These are phyloP conservation scores for Leptographium wingfieldii DNA, from an alignment of 2,329 filamentous ascomycete species.

Conservation along the genomic window DNA sequence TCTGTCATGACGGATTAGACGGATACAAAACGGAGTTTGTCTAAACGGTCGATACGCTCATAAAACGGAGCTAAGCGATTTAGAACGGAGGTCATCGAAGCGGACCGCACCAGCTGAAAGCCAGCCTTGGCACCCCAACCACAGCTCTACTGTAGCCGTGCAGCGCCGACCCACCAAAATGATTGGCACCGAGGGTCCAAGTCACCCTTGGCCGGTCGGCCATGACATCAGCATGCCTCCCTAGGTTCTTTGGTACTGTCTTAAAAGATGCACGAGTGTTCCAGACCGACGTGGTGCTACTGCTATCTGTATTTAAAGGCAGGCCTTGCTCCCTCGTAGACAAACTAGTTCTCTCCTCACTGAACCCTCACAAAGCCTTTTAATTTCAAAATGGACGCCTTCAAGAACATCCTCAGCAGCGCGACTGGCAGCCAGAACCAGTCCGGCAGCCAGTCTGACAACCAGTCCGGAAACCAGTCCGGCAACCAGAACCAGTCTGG, in stretches of 20 bases:
- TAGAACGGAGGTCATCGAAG: not conserved
- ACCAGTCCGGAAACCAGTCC: slow-evolving; percentile 14
- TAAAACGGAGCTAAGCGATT: no score
- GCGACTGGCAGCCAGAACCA: slow-evolving; percentile 22
- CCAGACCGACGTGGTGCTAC: not conserved
- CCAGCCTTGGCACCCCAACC: not conserved
- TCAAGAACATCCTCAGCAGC: slow-evolving; percentile 32
- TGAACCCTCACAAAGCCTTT: not conserved
- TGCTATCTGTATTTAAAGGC: not conserved
- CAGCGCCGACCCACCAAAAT: not conserved
- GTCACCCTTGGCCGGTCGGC: not conserved
- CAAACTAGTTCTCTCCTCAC: no score
- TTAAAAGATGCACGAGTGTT: not conserved
- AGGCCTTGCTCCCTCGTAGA: not conserved
- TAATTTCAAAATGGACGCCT: slow-evolving; percentile 35
- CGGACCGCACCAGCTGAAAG: not conserved
- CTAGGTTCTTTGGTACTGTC: not conserved
- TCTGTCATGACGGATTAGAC: not conserved
- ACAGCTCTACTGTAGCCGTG: not conserved
- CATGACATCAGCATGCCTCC: not conserved
- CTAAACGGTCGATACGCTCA: not conserved
- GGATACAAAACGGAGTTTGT: not conserved
- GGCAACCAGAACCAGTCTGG: slow-evolving; percentile 6
- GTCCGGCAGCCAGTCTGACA: slow-evolving; percentile 1
- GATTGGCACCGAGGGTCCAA: not conserved